phyloP scores from a whole-genome alignment of 2,329 filamentous ascomycete genomes.

The Paraphoma chrysanthemicola region DNA sequence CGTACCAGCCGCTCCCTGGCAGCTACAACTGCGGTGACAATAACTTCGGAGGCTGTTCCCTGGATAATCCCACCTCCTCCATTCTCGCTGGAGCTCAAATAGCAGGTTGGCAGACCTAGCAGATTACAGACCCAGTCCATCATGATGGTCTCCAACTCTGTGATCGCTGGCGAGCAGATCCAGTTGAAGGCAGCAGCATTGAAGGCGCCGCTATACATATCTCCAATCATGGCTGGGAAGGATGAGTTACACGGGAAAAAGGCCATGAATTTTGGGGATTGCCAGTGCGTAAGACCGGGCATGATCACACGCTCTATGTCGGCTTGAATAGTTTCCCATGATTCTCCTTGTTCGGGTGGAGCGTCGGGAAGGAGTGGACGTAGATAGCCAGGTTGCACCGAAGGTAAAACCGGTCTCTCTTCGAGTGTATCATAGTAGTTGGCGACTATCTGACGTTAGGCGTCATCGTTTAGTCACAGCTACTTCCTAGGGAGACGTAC shows the following conservation, averaged over 20 bases:
- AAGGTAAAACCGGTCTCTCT: constrained; percentile 74
- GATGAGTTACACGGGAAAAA: constrained; percentile 87
- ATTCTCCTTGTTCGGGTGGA: constrained; percentile 71
- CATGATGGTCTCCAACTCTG: constrained; percentile 90
- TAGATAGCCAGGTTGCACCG: constrained; percentile 85
- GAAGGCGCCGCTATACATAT: constrained; percentile 90
- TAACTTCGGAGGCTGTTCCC: constrained; percentile 85
- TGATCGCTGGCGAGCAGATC: constrained; percentile 91
- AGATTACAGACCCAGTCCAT: constrained; percentile 89
- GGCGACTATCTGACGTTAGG: constrained; percentile 65
- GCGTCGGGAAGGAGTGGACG: constrained; percentile 74
- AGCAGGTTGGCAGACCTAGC: constrained; percentile 75
- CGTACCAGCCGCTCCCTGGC: constrained; percentile 74
- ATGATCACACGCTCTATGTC: constrained; percentile 88
- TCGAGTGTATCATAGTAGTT: constrained; percentile 81
- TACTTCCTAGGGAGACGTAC: constrained; percentile 52
- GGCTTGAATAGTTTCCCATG: constrained; percentile 79
- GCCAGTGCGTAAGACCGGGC: constrained; percentile 93
- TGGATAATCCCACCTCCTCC: constrained; percentile 93
- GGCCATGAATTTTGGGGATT: constrained; percentile 90
- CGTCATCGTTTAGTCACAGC: background rate
- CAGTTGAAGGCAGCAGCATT: constrained; percentile 95
- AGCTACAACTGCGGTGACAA: constrained; percentile 85
- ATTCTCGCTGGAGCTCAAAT: constrained; percentile 67
- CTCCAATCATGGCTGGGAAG: constrained; percentile 85